Conservation (phyloP, 768 basidiomycete genomes). For the Mycena polygramma region DNA sequence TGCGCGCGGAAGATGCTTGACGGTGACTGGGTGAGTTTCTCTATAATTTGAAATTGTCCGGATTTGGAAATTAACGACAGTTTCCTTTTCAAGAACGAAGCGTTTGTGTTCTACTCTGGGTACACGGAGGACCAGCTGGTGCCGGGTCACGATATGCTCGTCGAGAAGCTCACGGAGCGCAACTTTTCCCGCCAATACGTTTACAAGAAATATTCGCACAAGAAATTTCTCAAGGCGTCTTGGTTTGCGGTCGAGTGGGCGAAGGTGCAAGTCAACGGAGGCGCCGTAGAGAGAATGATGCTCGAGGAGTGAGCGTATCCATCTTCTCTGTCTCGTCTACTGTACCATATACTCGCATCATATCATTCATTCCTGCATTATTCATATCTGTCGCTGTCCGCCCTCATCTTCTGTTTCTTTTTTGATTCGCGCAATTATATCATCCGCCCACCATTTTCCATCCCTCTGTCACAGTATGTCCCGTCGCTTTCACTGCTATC, state of each 20-base stretch:
- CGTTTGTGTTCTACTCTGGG: conserved; percentile 93
- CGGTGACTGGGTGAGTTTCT: conserved; percentile 90
- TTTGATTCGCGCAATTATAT: conserved; percentile 32
- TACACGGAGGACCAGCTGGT: conserved; percentile 91
- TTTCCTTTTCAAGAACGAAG: conserved; percentile 74
- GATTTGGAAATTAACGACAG: conserved; percentile 51
- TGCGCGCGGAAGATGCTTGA: conserved; percentile 93
- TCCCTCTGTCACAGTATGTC: conserved; percentile 24
- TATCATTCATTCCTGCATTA: conserved; percentile 23
- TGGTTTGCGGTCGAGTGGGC: conserved; percentile 85
- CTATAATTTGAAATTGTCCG: conserved; percentile 30
- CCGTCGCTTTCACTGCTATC: conserved; percentile 34
- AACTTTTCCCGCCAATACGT: conserved; percentile 89
- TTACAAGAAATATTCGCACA: conserved; percentile 96
- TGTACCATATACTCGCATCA: conserved; percentile 28
- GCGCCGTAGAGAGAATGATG: conserved; percentile 58
- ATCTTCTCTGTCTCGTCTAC: conserved; percentile 31
- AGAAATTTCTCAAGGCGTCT: conserved; percentile 96
- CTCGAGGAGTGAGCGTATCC: conserved; percentile 54
- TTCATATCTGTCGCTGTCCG: conserved; percentile 28
- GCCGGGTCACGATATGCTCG: conserved; percentile 83
- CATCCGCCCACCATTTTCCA: conserved; percentile 14
- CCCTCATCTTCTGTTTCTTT: conserved; percentile 19
- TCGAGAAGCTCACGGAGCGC: conserved; percentile 84
- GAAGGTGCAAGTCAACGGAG: conserved; percentile 58